Evolutionary conservation across 305 asterid species (phyloP).

Genomic region (Plantago rigida): DNA sequence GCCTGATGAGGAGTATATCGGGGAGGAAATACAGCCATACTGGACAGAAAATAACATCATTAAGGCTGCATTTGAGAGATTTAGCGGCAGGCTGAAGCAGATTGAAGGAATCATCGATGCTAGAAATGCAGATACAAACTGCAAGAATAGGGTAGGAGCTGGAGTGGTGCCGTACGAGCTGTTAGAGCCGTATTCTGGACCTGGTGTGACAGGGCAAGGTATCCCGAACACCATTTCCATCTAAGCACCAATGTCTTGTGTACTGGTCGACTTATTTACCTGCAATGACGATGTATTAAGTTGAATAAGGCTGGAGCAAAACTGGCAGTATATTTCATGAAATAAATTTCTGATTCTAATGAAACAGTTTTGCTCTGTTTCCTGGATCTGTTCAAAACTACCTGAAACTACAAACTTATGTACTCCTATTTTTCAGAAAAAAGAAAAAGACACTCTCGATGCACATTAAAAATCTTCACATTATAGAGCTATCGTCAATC

Average conservation of each 20-base stretch:
- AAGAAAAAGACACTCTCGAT: too few relatives aligned
- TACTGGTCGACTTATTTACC: too few relatives aligned
- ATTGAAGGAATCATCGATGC: conserved; percentile 62
- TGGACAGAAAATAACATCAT: conserved; percentile 35
- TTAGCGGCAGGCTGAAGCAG: conserved; percentile 42
- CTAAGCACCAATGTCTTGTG: conserved; percentile 21
- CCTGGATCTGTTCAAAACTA: too few relatives aligned
- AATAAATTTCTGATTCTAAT: too few relatives aligned
- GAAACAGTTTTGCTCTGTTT: too few relatives aligned
- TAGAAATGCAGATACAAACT: conserved; percentile 29
- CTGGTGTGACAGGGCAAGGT: conserved; percentile 71
- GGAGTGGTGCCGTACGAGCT: conserved; percentile 54
- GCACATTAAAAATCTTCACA: too few relatives aligned
- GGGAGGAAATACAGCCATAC: conserved; percentile 29
- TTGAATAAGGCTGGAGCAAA: too few relatives aligned
- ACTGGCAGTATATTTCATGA: too few relatives aligned
- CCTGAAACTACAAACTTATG: too few relatives aligned
- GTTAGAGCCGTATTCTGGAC: conserved; percentile 47
- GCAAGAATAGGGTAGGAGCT: conserved; percentile 51
- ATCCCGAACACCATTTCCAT: conserved; percentile 74
- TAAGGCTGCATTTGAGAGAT: conserved; percentile 43
- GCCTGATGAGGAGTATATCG: conserved; percentile 74
- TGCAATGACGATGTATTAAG: too few relatives aligned
- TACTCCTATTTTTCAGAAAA: too few relatives aligned
- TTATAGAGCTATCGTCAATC: too few relatives aligned